Evolutionary conservation across 257 asterid species (phyloP).

Genomic region (Solanum corneliomulleri): DNA sequence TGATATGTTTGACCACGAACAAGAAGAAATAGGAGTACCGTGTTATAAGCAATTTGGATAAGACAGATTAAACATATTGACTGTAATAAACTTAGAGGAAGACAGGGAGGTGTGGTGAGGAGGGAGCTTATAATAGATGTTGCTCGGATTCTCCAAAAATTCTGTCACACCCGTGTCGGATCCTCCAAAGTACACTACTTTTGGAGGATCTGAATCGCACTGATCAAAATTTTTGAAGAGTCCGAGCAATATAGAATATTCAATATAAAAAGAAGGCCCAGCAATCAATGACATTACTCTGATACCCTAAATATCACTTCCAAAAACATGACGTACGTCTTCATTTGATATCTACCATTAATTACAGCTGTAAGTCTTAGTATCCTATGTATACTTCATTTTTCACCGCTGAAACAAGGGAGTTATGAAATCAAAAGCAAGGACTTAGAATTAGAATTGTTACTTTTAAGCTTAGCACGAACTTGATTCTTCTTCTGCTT

Average conservation of each 20-base stretch:
- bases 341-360: background rate
- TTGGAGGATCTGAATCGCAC: background rate
- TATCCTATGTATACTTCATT: background rate
- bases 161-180: background rate
- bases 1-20: background rate
- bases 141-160: background rate
- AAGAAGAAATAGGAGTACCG: background rate
- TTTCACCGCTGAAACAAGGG: background rate
- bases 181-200: background rate
- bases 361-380: background rate
- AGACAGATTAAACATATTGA: background rate
- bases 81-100: background rate
- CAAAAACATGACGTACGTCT: background rate
- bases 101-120: background rate
- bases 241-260: background rate
- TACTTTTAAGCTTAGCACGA: background rate
- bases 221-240: background rate
- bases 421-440: background rate
- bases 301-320: background rate
- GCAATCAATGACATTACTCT: background rate
- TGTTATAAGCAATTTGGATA: background rate
- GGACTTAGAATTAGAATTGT: background rate
- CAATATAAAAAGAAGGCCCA: background rate
- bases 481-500: background rate
- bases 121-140: background rate